phyloP scores from a whole-genome alignment of 2,329 filamentous ascomycete genomes.

The Cladosporium sp. region DNA sequence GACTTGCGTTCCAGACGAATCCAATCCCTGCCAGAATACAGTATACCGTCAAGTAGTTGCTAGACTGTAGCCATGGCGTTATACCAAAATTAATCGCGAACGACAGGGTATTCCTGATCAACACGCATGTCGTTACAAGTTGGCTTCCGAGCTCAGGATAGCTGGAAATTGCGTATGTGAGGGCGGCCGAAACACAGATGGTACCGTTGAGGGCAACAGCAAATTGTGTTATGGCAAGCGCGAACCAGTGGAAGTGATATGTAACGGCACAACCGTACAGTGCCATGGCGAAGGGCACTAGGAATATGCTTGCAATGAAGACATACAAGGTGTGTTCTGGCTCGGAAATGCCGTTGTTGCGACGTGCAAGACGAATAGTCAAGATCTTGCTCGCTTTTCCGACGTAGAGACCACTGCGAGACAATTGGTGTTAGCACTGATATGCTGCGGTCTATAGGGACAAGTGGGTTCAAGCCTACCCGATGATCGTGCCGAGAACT shows the following conservation, averaged over 20 bases:
- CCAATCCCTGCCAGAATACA: constrained; percentile 48
- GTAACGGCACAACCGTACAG: constrained; percentile 52
- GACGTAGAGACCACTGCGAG: constrained; percentile 20
- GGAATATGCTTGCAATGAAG: constrained; percentile 41
- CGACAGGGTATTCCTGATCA: constrained; percentile 51
- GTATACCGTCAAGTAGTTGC: constrained; percentile 44
- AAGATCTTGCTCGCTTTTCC: constrained; percentile 36
- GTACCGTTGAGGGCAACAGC: constrained; percentile 47
- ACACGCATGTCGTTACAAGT: constrained; percentile 48
- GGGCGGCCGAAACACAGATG: constrained; percentile 42
- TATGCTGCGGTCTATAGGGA: constrained; percentile 42
- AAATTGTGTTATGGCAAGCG: constrained; percentile 42
- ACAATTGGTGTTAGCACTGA: constrained; percentile 38
- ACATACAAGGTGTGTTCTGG: constrained; percentile 45
- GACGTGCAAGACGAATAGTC: constrained; percentile 38
- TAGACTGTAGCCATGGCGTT: constrained; percentile 45
- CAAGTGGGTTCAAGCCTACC: not conserved
- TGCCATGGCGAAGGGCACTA: constrained; percentile 48
- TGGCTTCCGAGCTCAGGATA: constrained; percentile 48
- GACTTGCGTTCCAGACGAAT: constrained; percentile 41
- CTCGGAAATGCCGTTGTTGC: constrained; percentile 42
- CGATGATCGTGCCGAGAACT: constrained; percentile 25
- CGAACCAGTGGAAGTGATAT: constrained; percentile 49
- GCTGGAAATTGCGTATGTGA: constrained; percentile 48
- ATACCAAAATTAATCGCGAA: constrained; percentile 53